Evolutionary conservation across 371 early-diverging fungal species (phyloP).

Genomic region (Mortierella sp.): DNA sequence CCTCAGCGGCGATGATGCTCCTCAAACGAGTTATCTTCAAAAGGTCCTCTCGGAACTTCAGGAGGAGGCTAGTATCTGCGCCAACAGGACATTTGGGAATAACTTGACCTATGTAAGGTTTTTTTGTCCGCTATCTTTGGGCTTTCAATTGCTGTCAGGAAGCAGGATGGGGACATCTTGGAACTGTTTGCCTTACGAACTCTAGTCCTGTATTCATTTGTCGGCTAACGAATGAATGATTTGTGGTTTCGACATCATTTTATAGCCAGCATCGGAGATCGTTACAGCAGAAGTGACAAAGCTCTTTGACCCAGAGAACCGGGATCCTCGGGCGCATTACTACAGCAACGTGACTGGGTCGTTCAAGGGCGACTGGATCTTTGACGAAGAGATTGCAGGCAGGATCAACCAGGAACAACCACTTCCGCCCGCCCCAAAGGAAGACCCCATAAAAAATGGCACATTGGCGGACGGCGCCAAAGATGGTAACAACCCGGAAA

Average conservation of each 20-base stretch:
- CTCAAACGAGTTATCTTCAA: slow-evolving; percentile 24
- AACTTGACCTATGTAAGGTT: slow-evolving; percentile 66
- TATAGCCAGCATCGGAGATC: slow-evolving; percentile 63
- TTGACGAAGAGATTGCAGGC: slow-evolving; percentile 13
- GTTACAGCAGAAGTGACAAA: slow-evolving; percentile 57
- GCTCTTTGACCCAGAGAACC: slow-evolving; percentile 51
- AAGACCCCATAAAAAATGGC: slow-evolving; percentile 22
- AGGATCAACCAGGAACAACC: slow-evolving; percentile 31
- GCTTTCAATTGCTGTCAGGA: not conserved
- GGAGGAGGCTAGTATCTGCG: slow-evolving; percentile 59
- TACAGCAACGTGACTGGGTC: slow-evolving; percentile 76
- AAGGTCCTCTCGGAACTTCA: slow-evolving; percentile 54
- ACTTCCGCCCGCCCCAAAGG: slow-evolving; percentile 49
- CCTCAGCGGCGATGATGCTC: slow-evolving; percentile 39
- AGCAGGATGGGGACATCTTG: too few species aligned
- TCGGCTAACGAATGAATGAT: not conserved
- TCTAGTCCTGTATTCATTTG: too few species aligned
- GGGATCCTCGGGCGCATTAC: slow-evolving; percentile 57
- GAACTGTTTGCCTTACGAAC: not conserved
- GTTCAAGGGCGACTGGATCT: slow-evolving; percentile 65
- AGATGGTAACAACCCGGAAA: not conserved
- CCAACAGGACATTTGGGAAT: slow-evolving; percentile 67
- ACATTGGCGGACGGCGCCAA: slow-evolving; percentile 17
- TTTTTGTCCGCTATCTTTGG: not conserved
- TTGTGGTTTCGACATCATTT: not conserved